Evolutionary conservation across 495 filamentous ascomycete species (phyloP), one percentile per base, ranked within the genome.

Genomic region (Cercophora scortea): DNA sequence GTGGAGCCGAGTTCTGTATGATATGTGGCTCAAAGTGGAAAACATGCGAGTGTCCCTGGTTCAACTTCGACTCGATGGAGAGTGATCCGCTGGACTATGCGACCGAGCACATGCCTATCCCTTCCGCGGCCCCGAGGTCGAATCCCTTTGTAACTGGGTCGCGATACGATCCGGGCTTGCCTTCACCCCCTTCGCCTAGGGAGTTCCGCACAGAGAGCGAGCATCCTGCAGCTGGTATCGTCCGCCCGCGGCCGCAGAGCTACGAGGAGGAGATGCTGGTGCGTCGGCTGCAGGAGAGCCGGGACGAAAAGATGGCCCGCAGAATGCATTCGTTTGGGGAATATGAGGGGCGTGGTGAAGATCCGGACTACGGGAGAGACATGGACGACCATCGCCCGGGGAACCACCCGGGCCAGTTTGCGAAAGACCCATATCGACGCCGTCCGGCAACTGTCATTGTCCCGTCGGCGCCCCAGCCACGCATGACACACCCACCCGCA

Each of bases 1-100:
- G 88, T 62, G 82, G 79, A 46, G 88, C 87, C 18, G 80, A 90
- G 58, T 91, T 90, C 65, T 94, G 88, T 69, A 87, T 89, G 79
- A 74, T 85, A 35, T 94, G 88, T 59, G 89, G 85, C 11, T 59
- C 67, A 19, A 82, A 82, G 54, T 91, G 88, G 88, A 92, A 90
- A 68, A 83, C 79, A 0, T 94, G 88, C 58, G 79, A 86, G 50
- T 93, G 88, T 58, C 83, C 86, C 3, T 87, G 80, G 80, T 90
- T 90, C 72, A 88, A 83, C 55, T 82, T 86, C 58, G 76, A 80
- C 15, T 63, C 71, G 15, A 66, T 79, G 17, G 81, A 85, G 32
- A 68, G 70, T 48, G 84, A 86, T 52, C 73, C 69, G 3, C 61
- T 81, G n/a, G 69, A 79, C 80, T 51, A 81, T 84, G 74, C 71